Conservation (phyloP, 495 filamentous ascomycete genomes). For the Penicillium pulvis region DNA sequence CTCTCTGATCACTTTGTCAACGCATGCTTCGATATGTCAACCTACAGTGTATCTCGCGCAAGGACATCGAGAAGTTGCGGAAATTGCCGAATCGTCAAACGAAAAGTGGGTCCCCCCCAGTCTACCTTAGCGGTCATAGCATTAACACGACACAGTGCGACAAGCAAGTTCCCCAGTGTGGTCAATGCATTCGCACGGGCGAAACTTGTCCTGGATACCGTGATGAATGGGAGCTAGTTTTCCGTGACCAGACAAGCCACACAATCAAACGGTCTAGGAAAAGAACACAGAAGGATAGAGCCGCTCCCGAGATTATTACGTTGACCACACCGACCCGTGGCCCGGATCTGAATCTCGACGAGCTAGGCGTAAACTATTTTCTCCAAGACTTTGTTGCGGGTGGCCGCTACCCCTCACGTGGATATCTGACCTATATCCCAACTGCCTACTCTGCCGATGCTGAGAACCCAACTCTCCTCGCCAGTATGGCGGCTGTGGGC, state of each 20-base stretch:
- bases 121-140: not conserved
- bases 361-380: slow-evolving; percentile 40
- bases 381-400: slow-evolving; percentile 33
- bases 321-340: not conserved
- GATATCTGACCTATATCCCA: slow-evolving; percentile 37
- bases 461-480: slow-evolving; percentile 35
- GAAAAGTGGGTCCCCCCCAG: slow-evolving; percentile 4
- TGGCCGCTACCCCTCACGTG: slow-evolving; percentile 22
- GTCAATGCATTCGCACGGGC: slow-evolving; percentile 27
- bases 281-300: slow-evolving; percentile 5
- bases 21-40: slow-evolving; percentile 1
- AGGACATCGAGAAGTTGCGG: slow-evolving; percentile 15
- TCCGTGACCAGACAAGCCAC: slow-evolving; percentile 41
- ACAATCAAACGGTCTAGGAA: slow-evolving; percentile 29
- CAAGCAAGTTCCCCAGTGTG: slow-evolving; percentile 25
- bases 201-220: slow-evolving; percentile 31
- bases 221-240: slow-evolving; percentile 45
- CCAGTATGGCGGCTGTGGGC: slow-evolving; percentile 48
- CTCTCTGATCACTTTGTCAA: not conserved
- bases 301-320: not conserved
- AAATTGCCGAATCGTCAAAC: slow-evolving; percentile 14
- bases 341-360: slow-evolving; percentile 21
- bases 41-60: not conserved
- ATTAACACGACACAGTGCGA: slow-evolving; percentile 25
- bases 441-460: slow-evolving; percentile 25